These are phyloP conservation scores for Mortierella sp. DNA, from an alignment of 371 early-diverging fungal species.

Conservation along the genomic window DNA sequence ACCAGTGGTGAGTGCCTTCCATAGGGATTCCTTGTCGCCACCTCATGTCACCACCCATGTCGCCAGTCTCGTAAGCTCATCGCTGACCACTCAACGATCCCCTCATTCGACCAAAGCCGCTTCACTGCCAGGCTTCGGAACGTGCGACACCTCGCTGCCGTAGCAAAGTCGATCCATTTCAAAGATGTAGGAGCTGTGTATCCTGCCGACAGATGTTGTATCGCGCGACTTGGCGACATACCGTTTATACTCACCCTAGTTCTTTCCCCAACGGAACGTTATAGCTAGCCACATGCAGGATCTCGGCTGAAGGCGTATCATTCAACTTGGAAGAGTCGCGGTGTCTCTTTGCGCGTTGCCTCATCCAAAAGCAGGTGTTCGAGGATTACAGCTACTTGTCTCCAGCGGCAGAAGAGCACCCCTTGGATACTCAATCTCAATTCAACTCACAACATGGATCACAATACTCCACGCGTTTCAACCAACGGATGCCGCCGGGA, in stretches of 20 bases:
- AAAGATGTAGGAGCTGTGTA: constrained; percentile 48
- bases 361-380: constrained; percentile 30
- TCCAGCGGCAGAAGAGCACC: background rate
- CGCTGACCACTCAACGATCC: background rate
- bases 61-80: background rate
- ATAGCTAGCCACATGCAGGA: constrained; percentile 36
- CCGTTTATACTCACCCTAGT: background rate
- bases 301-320: constrained; percentile 23
- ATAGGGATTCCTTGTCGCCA: no score
- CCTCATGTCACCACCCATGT: background rate
- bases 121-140: constrained; percentile 34
- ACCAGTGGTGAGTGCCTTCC: constrained; percentile 14
- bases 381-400: constrained; percentile 33
- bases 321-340: constrained; percentile 49
- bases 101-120: constrained; percentile 5
- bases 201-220: no score
- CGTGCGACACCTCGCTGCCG: constrained; percentile 38
- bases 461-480: background rate
- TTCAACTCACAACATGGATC: constrained; percentile 6
- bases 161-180: constrained; percentile 36
- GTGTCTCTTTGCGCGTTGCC: constrained; percentile 34
- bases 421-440: constrained; percentile 5
- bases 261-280: background rate
- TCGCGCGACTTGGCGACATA: no score
- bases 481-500: constrained; percentile 23